Percentiles rank a stretch among this genome's conserved stretches.
Conservation (phyloP, 371 early-diverging fungal species). For the Funneliformis caledonium region DNA sequence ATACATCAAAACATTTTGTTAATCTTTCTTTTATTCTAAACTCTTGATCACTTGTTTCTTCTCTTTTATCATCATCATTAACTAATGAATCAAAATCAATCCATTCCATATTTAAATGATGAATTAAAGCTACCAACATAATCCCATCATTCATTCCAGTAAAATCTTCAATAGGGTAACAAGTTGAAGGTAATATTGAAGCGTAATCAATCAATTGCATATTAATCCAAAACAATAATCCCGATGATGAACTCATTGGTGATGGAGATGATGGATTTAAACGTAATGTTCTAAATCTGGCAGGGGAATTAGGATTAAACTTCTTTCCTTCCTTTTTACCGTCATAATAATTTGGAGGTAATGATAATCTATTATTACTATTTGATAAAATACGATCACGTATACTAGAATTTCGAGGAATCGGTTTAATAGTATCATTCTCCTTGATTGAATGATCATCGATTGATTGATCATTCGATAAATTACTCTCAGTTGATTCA, state of each 20-base stretch:
- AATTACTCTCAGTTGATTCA: background rate
- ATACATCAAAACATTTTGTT: conserved; percentile 18
- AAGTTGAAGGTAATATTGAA: conserved; percentile 1
- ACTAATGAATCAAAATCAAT: conserved; percentile 32
- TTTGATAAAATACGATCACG: background rate
- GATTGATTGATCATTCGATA: background rate
- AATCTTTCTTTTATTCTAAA: conserved; percentile 20
- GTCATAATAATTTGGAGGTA: background rate
- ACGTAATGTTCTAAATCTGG: conserved; percentile 26
- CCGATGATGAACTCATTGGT: conserved; percentile 18
- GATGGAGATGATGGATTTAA: conserved; percentile 13
- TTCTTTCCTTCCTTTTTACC: background rate
- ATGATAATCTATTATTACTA: conserved; percentile 12
- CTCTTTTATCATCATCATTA: background rate
- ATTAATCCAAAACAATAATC: conserved; percentile 36
- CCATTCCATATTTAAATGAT: conserved; percentile 33
- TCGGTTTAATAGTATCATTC: background rate
- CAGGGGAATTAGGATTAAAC: background rate
- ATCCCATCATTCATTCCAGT: conserved; percentile 36
- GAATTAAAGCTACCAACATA: conserved; percentile 26
- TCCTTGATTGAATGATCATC: background rate
- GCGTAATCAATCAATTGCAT: conserved; percentile 34
- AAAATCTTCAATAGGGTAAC: conserved; percentile 34
- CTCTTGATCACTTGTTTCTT: background rate
- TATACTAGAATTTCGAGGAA: background rate